A percentile compares a stretch with the other conserved stretches of the same genome.
Conservation (phyloP, 495 filamentous ascomycete genomes). For the Hypoxylon lienhwacheense region DNA sequence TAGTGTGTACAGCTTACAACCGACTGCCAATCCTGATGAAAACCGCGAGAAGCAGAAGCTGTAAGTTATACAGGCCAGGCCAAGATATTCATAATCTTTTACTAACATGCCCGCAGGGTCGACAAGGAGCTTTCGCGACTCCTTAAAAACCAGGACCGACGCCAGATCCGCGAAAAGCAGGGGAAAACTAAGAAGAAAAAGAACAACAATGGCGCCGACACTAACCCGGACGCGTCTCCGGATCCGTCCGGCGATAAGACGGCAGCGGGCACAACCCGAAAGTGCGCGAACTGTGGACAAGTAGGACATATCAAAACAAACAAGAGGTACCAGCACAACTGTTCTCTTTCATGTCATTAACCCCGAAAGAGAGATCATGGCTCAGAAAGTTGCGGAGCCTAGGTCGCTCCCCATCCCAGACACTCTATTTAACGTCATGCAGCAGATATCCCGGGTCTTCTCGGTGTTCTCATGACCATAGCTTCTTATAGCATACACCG, state of each 20-base stretch:
- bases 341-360: conserved; percentile 10
- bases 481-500: too few relatives aligned
- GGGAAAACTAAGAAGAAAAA: conserved; percentile 61
- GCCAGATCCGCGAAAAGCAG: conserved; percentile 86
- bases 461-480: too few relatives aligned
- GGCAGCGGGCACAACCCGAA: conserved; percentile 72
- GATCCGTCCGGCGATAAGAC: conserved; percentile 53
- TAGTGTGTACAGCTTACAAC: conserved; percentile 55
- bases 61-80: conserved; percentile 44
- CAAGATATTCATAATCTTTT: conserved; percentile 38
- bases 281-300: conserved; percentile 95
- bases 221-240: conserved; percentile 51
- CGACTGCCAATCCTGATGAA: conserved; percentile 73
- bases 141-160: conserved; percentile 86
- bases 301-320: conserved; percentile 99
- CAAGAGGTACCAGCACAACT: conserved; percentile 70
- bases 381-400: background rate
- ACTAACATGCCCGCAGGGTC: conserved; percentile 54
- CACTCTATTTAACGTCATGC: too few relatives aligned
- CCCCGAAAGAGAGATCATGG: background rate
- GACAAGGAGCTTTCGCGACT: conserved; percentile 78
- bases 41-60: conserved; percentile 58
- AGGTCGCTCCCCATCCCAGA: conserved; percentile 1
- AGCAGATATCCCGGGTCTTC: too few relatives aligned
- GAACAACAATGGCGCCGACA: conserved; percentile 45